Evolutionary conservation across 1,284 basidiomycete species (phyloP).

Genomic region (Moesziomyces globuligerus): DNA sequence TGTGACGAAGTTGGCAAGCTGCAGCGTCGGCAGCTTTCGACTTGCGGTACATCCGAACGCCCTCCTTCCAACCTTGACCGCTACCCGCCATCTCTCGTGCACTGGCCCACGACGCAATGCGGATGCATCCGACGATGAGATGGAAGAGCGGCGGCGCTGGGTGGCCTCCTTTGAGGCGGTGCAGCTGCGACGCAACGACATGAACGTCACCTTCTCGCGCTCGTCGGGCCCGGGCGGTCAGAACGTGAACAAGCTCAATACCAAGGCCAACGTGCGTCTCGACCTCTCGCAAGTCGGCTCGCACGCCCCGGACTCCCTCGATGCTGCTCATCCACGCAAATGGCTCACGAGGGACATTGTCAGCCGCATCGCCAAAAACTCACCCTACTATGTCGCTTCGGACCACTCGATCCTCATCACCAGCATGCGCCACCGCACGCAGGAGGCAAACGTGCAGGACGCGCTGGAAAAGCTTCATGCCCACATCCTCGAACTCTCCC

Average conservation of each 20-base stretch:
- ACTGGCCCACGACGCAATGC: not conserved
- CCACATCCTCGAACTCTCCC: slow-evolving; percentile 35
- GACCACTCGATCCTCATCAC: slow-evolving; percentile 37
- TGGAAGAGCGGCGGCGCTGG: slow-evolving; percentile 38
- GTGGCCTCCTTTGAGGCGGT: slow-evolving; percentile 14
- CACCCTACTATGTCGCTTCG: slow-evolving; percentile 47
- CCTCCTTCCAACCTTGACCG: not conserved
- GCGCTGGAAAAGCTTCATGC: slow-evolving; percentile 47
- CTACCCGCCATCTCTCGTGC: not conserved
- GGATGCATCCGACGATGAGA: slow-evolving; percentile 22
- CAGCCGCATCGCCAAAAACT: slow-evolving; percentile 33
- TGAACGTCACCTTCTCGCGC: slow-evolving; percentile 41
- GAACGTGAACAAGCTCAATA: slow-evolving; percentile 57
- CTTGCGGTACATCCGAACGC: not conserved
- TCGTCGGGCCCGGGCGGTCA: slow-evolving; percentile 52
- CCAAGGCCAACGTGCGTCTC: slow-evolving; percentile 50
- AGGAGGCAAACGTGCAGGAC: slow-evolving; percentile 44
- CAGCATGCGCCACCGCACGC: slow-evolving; percentile 36
- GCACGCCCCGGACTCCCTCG: slow-evolving; percentile 25
- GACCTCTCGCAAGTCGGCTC: slow-evolving; percentile 20
- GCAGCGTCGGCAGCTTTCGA: not conserved
- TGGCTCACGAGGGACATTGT: slow-evolving; percentile 41
- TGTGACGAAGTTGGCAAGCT: not conserved
- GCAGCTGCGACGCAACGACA: slow-evolving; percentile 31
- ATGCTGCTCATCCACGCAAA: slow-evolving; percentile 30